These are phyloP conservation scores for Podila minutissima DNA, from an alignment of 192 early-diverging fungal genomes.

Conservation along the genomic window DNA sequence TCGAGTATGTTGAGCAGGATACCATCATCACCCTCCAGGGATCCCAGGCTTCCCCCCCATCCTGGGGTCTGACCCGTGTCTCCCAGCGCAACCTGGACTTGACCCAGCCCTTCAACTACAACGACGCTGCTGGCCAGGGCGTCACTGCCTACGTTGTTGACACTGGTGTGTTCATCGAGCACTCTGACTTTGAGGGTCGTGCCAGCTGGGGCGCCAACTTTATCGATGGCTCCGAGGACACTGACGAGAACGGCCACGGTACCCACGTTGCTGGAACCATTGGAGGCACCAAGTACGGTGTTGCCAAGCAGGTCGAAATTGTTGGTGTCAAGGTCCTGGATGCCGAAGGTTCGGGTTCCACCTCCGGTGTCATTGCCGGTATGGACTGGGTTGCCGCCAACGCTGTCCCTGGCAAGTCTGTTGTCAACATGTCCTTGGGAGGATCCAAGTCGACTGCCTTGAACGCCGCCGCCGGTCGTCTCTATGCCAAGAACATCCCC, in stretches of 20 bases:
- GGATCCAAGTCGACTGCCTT: conserved; percentile 54
- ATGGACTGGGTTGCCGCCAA: no score
- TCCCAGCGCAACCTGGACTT: conserved; percentile 46
- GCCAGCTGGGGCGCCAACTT: conserved; percentile 28
- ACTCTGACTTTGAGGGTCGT: conserved; percentile 57
- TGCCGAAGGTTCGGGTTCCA: conserved; percentile 52
- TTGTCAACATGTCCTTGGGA: conserved; percentile 66
- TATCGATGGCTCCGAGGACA: no score
- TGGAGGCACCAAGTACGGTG: conserved; percentile 51
- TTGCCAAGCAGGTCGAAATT: conserved; percentile 63
- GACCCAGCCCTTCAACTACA: conserved; percentile 58
- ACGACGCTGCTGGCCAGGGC: conserved; percentile 64
- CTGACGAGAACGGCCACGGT: no score
- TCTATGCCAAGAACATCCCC: conserved; percentile 60
- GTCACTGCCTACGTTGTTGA: conserved; percentile 70
- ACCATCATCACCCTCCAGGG: conserved; percentile 6
- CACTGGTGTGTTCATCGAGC: conserved; percentile 57
- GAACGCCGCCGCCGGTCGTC: conserved; percentile 49
- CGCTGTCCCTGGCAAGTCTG: no score
- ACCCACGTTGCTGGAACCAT: no score
- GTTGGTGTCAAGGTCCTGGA: conserved; percentile 65
- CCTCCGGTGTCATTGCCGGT: conserved; percentile 55
- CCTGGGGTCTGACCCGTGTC: conserved; percentile 62
- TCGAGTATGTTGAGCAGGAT: conserved; percentile 20
- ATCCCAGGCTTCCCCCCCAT: conserved; percentile 10